A percentile compares a stretch with the other conserved stretches of the same genome.
These are phyloP conservation scores for Umbilicaria muhlenbergii DNA, from an alignment of 495 filamentous ascomycete genomes.

Conservation along the genomic window DNA sequence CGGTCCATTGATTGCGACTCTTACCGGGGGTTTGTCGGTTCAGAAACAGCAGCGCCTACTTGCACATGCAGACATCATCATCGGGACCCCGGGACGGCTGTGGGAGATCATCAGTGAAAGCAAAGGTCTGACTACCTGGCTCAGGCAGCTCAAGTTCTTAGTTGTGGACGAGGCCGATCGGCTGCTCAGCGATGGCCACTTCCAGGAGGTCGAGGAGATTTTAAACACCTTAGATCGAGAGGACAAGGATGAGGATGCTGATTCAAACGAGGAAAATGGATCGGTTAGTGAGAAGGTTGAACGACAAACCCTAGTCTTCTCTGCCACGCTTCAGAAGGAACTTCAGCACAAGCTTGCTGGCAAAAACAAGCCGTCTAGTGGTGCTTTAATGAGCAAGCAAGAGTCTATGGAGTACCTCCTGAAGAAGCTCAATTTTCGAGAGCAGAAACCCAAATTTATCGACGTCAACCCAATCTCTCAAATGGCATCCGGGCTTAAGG, in stretches of 20 bases:
- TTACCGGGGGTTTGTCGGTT: constrained; percentile 82
- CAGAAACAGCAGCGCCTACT: constrained; percentile 84
- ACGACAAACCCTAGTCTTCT: constrained; percentile 92
- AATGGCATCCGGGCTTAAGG: constrained; percentile 73
- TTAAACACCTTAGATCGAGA: constrained; percentile 54
- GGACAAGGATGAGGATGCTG: constrained; percentile 26
- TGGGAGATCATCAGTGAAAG: constrained; percentile 81
- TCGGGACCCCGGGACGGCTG: constrained; percentile 81
- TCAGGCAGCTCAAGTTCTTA: constrained; percentile 60
- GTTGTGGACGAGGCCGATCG: constrained; percentile 94
- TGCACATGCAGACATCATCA: constrained; percentile 60
- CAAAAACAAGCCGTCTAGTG: constrained; percentile 38
- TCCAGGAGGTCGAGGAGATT: constrained; percentile 84
- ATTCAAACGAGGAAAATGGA: constrained; percentile 13
- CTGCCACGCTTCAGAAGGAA: constrained; percentile 82
- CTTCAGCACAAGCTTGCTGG: constrained; percentile 81
- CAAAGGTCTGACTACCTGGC: constrained; percentile 40
- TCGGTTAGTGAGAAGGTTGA: constrained; percentile 10
- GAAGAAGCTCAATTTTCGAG: constrained; percentile 73
- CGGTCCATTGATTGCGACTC: constrained; percentile 53
- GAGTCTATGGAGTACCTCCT: constrained; percentile 89
- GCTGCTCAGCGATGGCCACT: constrained; percentile 81
- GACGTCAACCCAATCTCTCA: constrained; percentile 78
- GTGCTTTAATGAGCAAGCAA: constrained; percentile 48
- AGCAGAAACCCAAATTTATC: constrained; percentile 72